Conservation (phyloP, 2,329 filamentous ascomycete genomes). For the Elsinoe australis region DNA sequence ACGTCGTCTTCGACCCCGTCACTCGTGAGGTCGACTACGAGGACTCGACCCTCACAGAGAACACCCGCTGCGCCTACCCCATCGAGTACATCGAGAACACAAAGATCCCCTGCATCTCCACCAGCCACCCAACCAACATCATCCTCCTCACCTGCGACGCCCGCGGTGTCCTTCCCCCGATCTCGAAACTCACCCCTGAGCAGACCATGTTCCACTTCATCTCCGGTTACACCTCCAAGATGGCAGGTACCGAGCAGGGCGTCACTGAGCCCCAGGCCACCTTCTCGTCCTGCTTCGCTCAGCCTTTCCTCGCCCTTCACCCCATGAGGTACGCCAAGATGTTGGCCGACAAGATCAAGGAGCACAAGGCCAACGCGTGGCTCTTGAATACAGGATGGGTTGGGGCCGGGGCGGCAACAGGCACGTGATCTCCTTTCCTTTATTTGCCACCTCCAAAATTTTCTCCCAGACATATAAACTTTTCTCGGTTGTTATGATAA, state of each 20-base stretch:
- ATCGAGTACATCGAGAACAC: slow-evolving; percentile 99
- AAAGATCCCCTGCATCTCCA: slow-evolving; percentile 90
- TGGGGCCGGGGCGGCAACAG: slow-evolving; percentile 81
- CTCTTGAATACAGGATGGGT: slow-evolving; percentile 98
- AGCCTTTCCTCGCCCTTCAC: slow-evolving; percentile 97
- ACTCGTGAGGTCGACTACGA: slow-evolving; percentile 94
- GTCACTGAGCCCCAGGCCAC: slow-evolving; percentile 96
- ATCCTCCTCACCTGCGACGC: slow-evolving; percentile 97
- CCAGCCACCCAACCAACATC: slow-evolving; percentile 90
- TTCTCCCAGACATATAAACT: too few relatives aligned
- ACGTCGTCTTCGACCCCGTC: slow-evolving; percentile 90
- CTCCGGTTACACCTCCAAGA: slow-evolving; percentile 98
- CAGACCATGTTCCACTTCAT: slow-evolving; percentile 99
- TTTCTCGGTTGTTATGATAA: too few relatives aligned
- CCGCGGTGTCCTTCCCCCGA: slow-evolving; percentile 91
- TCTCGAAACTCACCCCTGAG: slow-evolving; percentile 87
- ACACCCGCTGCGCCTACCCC: slow-evolving; percentile 96
- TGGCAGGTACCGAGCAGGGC: slow-evolving; percentile 97
- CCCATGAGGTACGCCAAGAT: slow-evolving; percentile 99
- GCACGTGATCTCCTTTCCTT: too few relatives aligned
- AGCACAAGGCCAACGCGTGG: slow-evolving; percentile 95
- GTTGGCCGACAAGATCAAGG: slow-evolving; percentile 94
- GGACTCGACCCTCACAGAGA: slow-evolving; percentile 89
- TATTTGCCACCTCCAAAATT: too few relatives aligned
- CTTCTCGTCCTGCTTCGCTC: slow-evolving; percentile 98